Evolutionary conservation across 192 early-diverging fungal species (phyloP), one percentile per base, ranked within the genome.

Genomic region (Rhizoclosmatium globosum): DNA sequence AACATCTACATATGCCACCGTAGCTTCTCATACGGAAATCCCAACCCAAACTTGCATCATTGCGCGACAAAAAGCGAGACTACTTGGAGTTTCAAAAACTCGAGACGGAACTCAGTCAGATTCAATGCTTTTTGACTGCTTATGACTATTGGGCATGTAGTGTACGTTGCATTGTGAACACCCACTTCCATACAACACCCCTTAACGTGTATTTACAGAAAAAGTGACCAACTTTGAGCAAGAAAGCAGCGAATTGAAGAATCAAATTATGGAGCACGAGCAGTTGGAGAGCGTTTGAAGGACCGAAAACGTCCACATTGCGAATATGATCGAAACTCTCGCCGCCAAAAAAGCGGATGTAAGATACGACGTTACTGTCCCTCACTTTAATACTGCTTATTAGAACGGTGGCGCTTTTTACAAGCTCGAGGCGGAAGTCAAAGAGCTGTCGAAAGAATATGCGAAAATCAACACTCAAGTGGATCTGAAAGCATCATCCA

Each of bases 51-150:
- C 87, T 99, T 2, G 94, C 98, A 80, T 91, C 94, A 77, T 87
- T 98, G 47, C 88, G 97, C 46, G 88, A 89, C 13, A 92, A 97
- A 76, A 98, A 97, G 79, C 85, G 93, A 68, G 89, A 90, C 6
- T 97, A 94, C 75, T 81, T 98, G 9, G 98, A 99, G 77, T 99
- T 92, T 79, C 95, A 97, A 82, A 96, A 96, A 81, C 91, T 95
- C 17, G 93, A 95, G 75, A 89, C 92, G 6, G 97, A 99, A 81
- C 91, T 96, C 47, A 96, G 96, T 66, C 87, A 92, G 6, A 73
- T 97, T 58, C 89, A 87, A n/a, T 91, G 93, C 42, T 84, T 97
- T 44, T 85, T 95, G 1, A 88, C 95, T 19, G 95, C 97, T 2
- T 91, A 93, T 77, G 96, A 98, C 57, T 97, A 94, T 78, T 86